Percentiles rank a stretch among this genome's conserved stretches.
phyloP scores from a whole-genome alignment of 2,329 filamentous ascomycete species.

The Emericellopsis cladophorae region DNA sequence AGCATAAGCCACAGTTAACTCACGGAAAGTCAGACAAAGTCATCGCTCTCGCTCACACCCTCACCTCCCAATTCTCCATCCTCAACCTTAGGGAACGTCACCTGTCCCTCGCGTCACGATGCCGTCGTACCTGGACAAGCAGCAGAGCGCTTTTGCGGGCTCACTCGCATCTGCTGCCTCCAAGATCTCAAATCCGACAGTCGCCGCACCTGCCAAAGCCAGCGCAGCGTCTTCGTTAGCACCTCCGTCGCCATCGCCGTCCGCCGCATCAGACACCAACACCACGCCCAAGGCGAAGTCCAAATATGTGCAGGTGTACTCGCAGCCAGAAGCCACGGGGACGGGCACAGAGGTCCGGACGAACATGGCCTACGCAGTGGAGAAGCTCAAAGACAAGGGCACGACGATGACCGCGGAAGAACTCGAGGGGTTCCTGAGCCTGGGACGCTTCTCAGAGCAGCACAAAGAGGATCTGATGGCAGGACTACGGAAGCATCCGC shows the following conservation, averaged over 20 bases:
- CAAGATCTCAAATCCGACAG: slow-evolving; percentile 42
- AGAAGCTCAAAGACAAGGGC: slow-evolving; percentile 63
- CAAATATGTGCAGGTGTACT: slow-evolving; percentile 54
- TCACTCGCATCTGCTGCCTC: slow-evolving; percentile 50
- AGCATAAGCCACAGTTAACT: too few species aligned
- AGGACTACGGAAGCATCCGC: slow-evolving; percentile 53
- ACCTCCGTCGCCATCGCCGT: slow-evolving; percentile 48
- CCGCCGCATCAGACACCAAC: slow-evolving; percentile 35
- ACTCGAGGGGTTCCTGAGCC: slow-evolving; percentile 68
- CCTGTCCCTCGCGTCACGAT: slow-evolving; percentile 22
- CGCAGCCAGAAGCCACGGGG: slow-evolving; percentile 63
- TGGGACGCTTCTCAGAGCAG: slow-evolving; percentile 48
- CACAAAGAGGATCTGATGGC: slow-evolving; percentile 52
- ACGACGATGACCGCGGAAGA: slow-evolving; percentile 59
- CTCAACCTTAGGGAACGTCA: not conserved
- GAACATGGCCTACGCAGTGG: slow-evolving; percentile 76
- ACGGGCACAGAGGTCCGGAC: slow-evolving; percentile 74
- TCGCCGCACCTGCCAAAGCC: slow-evolving; percentile 18
- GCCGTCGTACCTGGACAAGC: slow-evolving; percentile 52
- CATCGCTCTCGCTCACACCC: not conserved
- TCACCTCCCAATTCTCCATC: not conserved
- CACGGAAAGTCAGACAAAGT: not conserved
- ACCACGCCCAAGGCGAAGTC: slow-evolving; percentile 53
- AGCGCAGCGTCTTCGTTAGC: slow-evolving; percentile 7
- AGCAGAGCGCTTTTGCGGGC: slow-evolving; percentile 49